Base-by-base conservation (phyloP, 1,139 yeast species). In the Suhomyces anneliseae region DNA sequence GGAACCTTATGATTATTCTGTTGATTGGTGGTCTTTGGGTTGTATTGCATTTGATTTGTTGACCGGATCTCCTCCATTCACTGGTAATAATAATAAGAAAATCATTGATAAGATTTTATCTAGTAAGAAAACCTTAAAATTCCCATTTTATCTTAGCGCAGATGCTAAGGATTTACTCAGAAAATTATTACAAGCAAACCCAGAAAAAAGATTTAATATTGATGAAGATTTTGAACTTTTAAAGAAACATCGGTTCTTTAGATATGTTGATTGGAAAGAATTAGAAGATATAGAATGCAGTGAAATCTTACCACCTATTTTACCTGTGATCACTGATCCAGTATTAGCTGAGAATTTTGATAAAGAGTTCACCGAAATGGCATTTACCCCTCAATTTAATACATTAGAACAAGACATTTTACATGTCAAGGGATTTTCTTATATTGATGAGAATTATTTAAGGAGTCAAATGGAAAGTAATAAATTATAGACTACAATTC, bases 11-110 rank as follows among this genome's bases (percentile, higher is more conserved):
- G 93, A 90, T 54, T 85, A 80, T 54, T 78, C 84, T 8, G 97
- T 95, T 9, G 99, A 93, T 63, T 93, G 97, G 96, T 93, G 98
- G 95, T 90, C 97, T 0, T 72, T 93, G 31, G 98, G 99, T 0
- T 90, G 97, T 54, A 89, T 93, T 7, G 79, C 90, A 31, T 90
- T 74, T 63, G 98, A 93, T 65, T 76, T 93, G 72, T 72, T 93
- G 38, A 87, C 96, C 0, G 98, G 99, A 0, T 79, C 85, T 41
- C 98, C 99, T 1, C 99, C 99, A 2, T 92, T 90, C 64, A 88
- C 96, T 0, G 99, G 98, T 2, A 85, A 82, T 52, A 90, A 87
- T 60, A 88, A 88, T 61, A 88, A 88, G 62, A 81, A 82, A 46
- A 90, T 93, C 42, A 76, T 86, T 59, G 92, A 89, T 54, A 90